Percentiles rank a stretch among this genome's conserved stretches.
These are phyloP conservation scores for Schoenoplectus tabernaemontani DNA, from an alignment of 202 grass and related monocot species.

Conservation along the genomic window DNA sequence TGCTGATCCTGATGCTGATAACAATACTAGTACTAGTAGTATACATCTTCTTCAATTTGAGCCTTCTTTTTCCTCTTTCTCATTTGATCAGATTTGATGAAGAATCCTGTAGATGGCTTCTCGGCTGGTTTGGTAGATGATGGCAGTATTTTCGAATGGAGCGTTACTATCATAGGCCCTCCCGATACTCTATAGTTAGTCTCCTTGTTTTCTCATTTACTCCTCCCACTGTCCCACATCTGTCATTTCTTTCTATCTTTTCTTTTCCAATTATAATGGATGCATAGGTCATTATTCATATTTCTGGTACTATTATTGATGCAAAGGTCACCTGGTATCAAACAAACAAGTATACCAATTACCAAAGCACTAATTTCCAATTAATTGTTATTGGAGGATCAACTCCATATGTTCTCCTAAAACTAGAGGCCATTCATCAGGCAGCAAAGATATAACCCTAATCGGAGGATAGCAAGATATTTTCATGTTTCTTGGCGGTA, in stretches of 20 bases:
- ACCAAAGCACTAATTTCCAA: background rate
- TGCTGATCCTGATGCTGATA: background rate
- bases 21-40: background rate
- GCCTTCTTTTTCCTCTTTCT: background rate
- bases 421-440: too few relatives aligned
- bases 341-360: background rate
- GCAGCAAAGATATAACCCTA: background rate
- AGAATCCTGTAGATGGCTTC: background rate
- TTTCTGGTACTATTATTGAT: background rate
- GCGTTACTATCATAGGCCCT: background rate
- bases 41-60: background rate
- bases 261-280: background rate
- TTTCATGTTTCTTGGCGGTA: background rate
- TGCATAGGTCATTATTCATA: background rate
- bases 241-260: background rate
- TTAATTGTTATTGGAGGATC: background rate
- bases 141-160: background rate
- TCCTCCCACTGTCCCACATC: background rate
- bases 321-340: background rate
- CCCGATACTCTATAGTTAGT: background rate
- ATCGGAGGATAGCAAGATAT: background rate
- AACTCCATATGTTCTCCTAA: background rate
- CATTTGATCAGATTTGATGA: background rate
- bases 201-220: background rate
- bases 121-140: background rate